Percentiles rank a stretch among this genome's conserved stretches.
Evolutionary conservation across 1,139 yeast species (phyloP).

Genomic region (Lodderomyces elongisporus): DNA sequence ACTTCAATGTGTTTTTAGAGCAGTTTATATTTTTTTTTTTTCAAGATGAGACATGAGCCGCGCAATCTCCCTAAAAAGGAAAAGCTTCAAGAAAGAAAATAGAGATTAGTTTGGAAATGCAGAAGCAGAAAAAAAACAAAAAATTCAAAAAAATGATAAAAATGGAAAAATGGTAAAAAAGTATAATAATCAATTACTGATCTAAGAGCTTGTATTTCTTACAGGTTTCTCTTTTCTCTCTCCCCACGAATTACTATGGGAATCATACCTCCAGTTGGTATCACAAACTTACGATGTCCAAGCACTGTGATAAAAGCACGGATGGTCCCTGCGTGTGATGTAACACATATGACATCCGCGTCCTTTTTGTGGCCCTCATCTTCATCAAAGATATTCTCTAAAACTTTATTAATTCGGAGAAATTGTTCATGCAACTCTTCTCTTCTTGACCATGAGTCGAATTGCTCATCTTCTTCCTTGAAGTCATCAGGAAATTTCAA

Average conservation of each 20-base stretch:
- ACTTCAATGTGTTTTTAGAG: too few species aligned
- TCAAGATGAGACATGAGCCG: too few species aligned
- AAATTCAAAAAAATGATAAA: too few species aligned
- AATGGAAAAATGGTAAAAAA: too few species aligned
- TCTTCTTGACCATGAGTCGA: conserved; percentile 31
- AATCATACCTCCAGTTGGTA: conserved; percentile 64
- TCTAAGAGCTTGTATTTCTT: too few species aligned
- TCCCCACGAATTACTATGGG: conserved; percentile 52
- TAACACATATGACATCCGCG: conserved; percentile 43
- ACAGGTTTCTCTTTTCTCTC: not conserved
- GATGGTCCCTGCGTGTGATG: conserved; percentile 64
- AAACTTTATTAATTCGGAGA: conserved; percentile 42
- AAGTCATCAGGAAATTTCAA: conserved; percentile 45
- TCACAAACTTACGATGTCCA: conserved; percentile 52
- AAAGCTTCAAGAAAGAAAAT: too few species aligned
- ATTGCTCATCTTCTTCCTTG: conserved; percentile 44
- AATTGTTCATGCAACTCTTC: conserved; percentile 42
- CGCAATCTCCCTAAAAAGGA: too few species aligned
- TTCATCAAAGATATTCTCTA: conserved; percentile 49
- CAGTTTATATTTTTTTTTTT: too few species aligned
- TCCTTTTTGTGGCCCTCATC: too few species aligned
- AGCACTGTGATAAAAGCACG: conserved; percentile 53
- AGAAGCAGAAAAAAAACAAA: too few species aligned
- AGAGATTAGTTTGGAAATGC: too few species aligned
- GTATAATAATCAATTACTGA: too few species aligned